Conservation (phyloP, 2,329 filamentous ascomycete species). For the Teratosphaeria destructans region DNA sequence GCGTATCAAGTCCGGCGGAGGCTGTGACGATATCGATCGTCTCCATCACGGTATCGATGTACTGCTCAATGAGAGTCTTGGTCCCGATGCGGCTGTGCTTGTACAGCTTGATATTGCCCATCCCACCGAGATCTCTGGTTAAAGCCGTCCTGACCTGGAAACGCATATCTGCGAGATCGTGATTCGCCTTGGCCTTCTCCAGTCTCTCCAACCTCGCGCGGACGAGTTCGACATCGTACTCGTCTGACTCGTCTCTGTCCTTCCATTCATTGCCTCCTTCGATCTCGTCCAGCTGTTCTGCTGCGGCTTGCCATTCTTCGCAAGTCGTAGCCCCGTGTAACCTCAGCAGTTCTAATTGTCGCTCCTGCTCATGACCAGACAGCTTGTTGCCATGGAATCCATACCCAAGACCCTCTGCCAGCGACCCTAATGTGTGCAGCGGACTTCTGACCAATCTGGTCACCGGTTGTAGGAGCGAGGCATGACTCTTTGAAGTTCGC, state of each 20-base stretch:
- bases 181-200: conserved; percentile 11
- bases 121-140: conserved; percentile 82
- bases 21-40: conserved; percentile 66
- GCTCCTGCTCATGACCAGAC: neutral
- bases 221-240: conserved; percentile 82
- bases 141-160: conserved; percentile 68
- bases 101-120: conserved; percentile 70
- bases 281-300: conserved; percentile 69
- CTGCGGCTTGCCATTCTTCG: conserved; percentile 81
- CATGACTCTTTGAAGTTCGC: conserved; percentile 7
- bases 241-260: conserved; percentile 65
- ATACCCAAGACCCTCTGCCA: conserved; percentile 6
- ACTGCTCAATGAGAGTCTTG: conserved; percentile 83
- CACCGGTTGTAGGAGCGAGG: conserved; percentile 7
- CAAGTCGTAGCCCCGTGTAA: conserved; percentile 32
- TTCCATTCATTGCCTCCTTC: conserved; percentile 79
- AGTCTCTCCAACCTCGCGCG: conserved; percentile 52
- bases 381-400: neutral
- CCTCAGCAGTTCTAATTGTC: neutral
- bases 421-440: conserved; percentile 6
- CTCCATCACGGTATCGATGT: conserved; percentile 72
- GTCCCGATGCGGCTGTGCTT: conserved; percentile 80
- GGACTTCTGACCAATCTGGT: conserved; percentile 7
- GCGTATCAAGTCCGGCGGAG: conserved; percentile 38
- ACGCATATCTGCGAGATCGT: conserved; percentile 63